Percentiles rank a stretch among this genome's conserved stretches.
Conservation (phyloP, 441 rosid genomes). For the Gossypium schwendimanii region DNA sequence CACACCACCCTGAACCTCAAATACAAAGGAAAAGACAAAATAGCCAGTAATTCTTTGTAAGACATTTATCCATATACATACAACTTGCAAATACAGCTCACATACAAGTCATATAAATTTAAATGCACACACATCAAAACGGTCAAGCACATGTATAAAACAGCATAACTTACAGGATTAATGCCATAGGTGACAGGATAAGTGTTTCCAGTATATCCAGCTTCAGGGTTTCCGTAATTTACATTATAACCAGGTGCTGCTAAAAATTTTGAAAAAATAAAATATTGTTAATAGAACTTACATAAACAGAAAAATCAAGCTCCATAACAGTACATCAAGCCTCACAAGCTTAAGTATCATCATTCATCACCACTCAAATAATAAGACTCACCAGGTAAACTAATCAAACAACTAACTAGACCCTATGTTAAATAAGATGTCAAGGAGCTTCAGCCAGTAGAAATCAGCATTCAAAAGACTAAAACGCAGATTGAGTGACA, state of each 20-base stretch:
- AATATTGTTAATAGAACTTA: neutral
- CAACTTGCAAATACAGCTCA: neutral
- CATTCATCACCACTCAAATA: neutral
- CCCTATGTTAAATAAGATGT: neutral
- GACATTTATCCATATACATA: neutral
- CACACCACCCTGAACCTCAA: constrained; percentile 52
- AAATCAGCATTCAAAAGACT: neutral
- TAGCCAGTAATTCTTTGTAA: neutral
- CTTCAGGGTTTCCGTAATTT: constrained; percentile 56
- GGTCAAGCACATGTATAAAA: neutral
- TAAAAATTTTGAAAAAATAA: constrained; percentile 7
- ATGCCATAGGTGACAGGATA: constrained; percentile 63
- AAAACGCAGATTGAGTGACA: neutral
- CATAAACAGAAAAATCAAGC: neutral
- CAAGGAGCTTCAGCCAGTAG: neutral
- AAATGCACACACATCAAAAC: neutral
- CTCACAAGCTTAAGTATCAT: neutral
- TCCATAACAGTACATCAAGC: constrained; percentile 5
- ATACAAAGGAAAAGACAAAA: neutral
- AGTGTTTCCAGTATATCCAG: constrained; percentile 56
- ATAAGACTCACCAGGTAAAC: neutral
- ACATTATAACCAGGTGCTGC: constrained; percentile 54
- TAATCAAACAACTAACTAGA: constrained; percentile 2
- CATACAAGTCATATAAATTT: neutral
- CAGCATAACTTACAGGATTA: constrained; percentile 62